Conservation (phyloP, 2,329 filamentous ascomycete species). For the Neopestalotiopsis clavispora region DNA sequence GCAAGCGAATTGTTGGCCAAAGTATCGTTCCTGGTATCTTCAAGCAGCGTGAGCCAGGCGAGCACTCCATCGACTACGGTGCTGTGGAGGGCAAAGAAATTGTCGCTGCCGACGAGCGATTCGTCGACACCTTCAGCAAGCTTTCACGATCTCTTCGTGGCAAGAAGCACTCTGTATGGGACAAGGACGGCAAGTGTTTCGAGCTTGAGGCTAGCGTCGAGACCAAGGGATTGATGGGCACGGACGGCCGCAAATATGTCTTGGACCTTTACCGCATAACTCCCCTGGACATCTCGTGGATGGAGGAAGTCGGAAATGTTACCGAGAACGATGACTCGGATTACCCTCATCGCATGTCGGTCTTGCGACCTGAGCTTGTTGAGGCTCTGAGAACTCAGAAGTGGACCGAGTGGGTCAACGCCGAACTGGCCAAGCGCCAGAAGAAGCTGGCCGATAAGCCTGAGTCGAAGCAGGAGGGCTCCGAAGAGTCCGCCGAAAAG, state of each 20-base stretch:
- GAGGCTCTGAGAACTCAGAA: conserved; percentile 84
- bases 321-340: conserved; percentile 46
- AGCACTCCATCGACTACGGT: conserved; percentile 99
- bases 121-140: conserved; percentile 83
- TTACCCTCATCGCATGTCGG: conserved; percentile 97
- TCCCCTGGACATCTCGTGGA: conserved; percentile 87
- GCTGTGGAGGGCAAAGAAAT: conserved; percentile 97
- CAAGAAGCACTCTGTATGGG: conserved; percentile 96
- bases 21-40: conserved; percentile 99
- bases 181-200: conserved; percentile 89
- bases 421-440: conserved; percentile 64
- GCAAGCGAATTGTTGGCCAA: conserved; percentile 95
- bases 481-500: conserved; percentile 30
- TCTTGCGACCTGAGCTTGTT: conserved; percentile 87
- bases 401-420: conserved; percentile 87
- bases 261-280: conserved; percentile 95
- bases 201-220: conserved; percentile 95
- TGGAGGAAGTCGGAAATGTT: conserved; percentile 72
- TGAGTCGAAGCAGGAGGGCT: conserved; percentile 37
- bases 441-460: conserved; percentile 37
- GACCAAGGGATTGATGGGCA: conserved; percentile 96
- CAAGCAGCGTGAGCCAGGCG: conserved; percentile 95
- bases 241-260: conserved; percentile 96
- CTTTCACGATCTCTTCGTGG: conserved; percentile 89
- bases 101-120: conserved; percentile 87